Evolutionary conservation across 2,329 filamentous ascomycete species (phyloP), one percentile per base, ranked within the genome.

Genomic region (Exophiala oligosperma): DNA sequence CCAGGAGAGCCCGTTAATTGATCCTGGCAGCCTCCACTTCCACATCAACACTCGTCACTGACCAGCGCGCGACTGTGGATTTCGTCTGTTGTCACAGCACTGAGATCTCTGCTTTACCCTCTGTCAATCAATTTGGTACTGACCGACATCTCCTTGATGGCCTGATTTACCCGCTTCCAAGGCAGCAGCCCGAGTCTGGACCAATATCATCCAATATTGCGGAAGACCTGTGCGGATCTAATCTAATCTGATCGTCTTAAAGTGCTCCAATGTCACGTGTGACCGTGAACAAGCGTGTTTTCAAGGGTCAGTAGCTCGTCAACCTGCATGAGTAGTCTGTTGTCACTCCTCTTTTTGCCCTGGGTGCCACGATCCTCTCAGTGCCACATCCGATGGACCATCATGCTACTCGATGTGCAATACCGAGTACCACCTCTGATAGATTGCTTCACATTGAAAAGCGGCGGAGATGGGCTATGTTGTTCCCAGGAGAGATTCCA

Each of bases 51-150:
- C 47, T 54, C 51, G 51, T 32, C 37, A 43, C 50, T 29, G 41
- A 21, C 37, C 24, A 38, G 8, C 55, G 32, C 32, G 32, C 28
- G 43, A 54, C 21, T 49, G 54, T 50, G 44, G 40, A 21, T 43
- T 32, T 41, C 49, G 9, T 23, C 17, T 37, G 46, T 8, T 32
- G 23, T 40, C 38, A 54, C 26, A 17, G 40, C n/a, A 21, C 21
- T 21, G 58, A 57, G 57, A 52, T 52, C 32, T 50, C 49, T 37
- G 35, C 24, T 54, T 60, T 60, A 60, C 37, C 43, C 37, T 48
- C 54, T 57, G 50, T 50, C 54, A 54, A 60, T 32, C 49, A 54
- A 54, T 50, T 24, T 37, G 9, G 14, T 26, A 14, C 14, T n/a
- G 44, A 17, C 8, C 41, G 41, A 26, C 32, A 35, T 9, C 32